phyloP scores from a whole-genome alignment of 1,284 basidiomycete species.

The Moesziomyces sp. region DNA sequence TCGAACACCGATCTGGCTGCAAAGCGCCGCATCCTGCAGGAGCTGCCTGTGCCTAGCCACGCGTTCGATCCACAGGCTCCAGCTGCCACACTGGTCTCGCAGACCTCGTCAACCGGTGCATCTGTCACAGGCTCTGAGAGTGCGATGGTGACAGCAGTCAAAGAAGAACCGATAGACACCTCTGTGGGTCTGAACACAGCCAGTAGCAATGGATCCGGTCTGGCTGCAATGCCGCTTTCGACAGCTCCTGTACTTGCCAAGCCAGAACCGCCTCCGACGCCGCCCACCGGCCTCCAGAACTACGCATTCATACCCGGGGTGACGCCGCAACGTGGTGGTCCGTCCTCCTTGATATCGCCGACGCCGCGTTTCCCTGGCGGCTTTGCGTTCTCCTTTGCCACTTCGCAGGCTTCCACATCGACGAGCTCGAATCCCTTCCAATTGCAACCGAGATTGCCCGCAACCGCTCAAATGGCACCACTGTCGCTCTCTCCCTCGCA shows the following conservation, averaged over 20 bases:
- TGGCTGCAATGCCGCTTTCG: neutral
- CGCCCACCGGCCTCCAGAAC: conserved; percentile 25
- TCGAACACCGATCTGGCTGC: conserved; percentile 21
- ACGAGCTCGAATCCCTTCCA: conserved; percentile 8
- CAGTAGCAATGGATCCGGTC: neutral
- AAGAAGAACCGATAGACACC: conserved; percentile 13
- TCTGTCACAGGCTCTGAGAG: neutral
- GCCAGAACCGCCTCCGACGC: conserved; percentile 26
- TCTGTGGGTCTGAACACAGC: neutral
- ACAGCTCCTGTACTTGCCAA: neutral
- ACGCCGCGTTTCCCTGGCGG: conserved; percentile 41
- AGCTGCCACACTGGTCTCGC: too few species aligned
- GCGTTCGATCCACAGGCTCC: conserved; percentile 8
- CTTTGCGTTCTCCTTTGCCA: conserved; percentile 25
- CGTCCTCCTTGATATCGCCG: conserved; percentile 16
- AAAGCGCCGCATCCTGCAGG: conserved; percentile 26
- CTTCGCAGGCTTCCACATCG: conserved; percentile 2
- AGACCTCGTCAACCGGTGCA: neutral
- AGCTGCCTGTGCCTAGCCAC: conserved; percentile 29
- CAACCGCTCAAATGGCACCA: conserved; percentile 28
- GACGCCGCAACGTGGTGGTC: conserved; percentile 18
- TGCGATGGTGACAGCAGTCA: neutral
- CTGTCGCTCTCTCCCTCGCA: conserved; percentile 13
- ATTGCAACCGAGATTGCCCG: conserved; percentile 10
- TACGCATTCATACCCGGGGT: conserved; percentile 38